Evolutionary conservation across 169 alveolate genomes (phyloP).

Genomic region (Plasmodium gonderi): DNA sequence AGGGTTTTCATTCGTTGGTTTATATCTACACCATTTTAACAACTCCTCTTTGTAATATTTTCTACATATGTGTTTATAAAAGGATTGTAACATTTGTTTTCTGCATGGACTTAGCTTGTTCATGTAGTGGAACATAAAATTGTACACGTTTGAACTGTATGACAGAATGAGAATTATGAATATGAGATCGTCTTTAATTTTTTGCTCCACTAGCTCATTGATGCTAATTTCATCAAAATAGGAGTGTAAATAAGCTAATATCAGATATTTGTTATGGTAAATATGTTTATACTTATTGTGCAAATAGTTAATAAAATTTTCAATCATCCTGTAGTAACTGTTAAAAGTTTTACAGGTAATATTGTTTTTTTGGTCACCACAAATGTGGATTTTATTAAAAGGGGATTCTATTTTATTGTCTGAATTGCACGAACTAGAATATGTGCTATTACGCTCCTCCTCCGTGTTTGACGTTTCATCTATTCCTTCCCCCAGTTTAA

Average conservation of each 20-base stretch:
- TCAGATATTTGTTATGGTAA: conserved; percentile 38
- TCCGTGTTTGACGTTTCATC: not conserved
- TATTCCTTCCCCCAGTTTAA: not conserved
- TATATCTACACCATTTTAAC: not conserved
- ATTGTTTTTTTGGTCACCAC: not conserved
- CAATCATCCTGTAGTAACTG: conserved; percentile 31
- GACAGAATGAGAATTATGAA: conserved; percentile 43
- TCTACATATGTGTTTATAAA: conserved; percentile 56
- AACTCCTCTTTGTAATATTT: conserved; percentile 4
- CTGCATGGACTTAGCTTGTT: conserved; percentile 11
- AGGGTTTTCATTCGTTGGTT: not conserved
- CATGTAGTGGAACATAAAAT: conserved; percentile 56
- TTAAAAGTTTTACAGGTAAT: not conserved
- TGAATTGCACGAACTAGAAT: not conserved
- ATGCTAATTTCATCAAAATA: conserved; percentile 53
- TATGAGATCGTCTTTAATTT: conserved; percentile 25
- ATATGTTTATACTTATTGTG: conserved; percentile 71
- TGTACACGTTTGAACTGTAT: conserved; percentile 30
- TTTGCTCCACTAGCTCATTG: conserved; percentile 33
- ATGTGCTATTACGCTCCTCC: not conserved
- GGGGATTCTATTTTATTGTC: not conserved
- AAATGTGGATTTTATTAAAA: not conserved
- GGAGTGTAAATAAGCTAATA: conserved; percentile 40
- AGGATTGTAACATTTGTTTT: not conserved
- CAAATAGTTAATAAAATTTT: conserved; percentile 36